Evolutionary conservation across 805 yeast genomes (phyloP).

Genomic region (Sungouiella thailandica): DNA sequence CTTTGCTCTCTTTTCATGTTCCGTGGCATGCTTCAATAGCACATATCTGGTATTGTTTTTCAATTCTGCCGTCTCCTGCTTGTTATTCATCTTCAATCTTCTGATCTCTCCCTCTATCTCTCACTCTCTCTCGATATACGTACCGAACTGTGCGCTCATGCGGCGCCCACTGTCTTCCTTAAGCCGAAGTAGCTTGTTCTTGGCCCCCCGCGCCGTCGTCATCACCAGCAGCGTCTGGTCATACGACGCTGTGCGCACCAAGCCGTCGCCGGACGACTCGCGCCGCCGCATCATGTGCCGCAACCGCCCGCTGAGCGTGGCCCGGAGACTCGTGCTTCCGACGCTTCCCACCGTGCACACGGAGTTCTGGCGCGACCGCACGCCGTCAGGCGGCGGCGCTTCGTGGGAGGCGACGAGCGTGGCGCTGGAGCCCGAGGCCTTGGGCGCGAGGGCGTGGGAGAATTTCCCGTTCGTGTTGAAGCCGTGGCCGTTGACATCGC

Average conservation of each 20-base stretch:
- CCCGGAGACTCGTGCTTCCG: constrained; percentile 5
- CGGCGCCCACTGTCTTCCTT: constrained; percentile 15
- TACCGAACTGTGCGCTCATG: constrained; percentile 29
- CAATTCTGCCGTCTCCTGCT: no score
- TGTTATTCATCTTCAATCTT: no score
- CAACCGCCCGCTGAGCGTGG: constrained; percentile 18
- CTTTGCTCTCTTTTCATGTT: no score
- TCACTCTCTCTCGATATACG: no score
- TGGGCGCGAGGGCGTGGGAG: constrained; percentile 1
- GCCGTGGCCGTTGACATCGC: no score
- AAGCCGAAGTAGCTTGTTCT: constrained; percentile 10
- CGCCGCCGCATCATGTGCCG: constrained; percentile 14
- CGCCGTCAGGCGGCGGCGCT: constrained; percentile 9
- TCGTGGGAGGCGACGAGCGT: no score
- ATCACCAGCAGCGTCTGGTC: constrained; percentile 36
- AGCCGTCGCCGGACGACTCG: constrained; percentile 1
- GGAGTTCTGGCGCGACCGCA: background rate
- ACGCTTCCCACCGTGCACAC: background rate
- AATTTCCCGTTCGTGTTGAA: constrained; percentile 8
- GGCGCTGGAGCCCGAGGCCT: no score
- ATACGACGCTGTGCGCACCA: constrained; percentile 16
- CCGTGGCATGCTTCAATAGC: no score
- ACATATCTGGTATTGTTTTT: no score
- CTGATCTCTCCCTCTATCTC: no score
- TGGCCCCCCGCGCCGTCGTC: constrained; percentile 25